Percentiles rank a stretch among this genome's conserved stretches.
Conservation (phyloP, 169 alveolate species). For the Plasmodium billcollinsi region DNA sequence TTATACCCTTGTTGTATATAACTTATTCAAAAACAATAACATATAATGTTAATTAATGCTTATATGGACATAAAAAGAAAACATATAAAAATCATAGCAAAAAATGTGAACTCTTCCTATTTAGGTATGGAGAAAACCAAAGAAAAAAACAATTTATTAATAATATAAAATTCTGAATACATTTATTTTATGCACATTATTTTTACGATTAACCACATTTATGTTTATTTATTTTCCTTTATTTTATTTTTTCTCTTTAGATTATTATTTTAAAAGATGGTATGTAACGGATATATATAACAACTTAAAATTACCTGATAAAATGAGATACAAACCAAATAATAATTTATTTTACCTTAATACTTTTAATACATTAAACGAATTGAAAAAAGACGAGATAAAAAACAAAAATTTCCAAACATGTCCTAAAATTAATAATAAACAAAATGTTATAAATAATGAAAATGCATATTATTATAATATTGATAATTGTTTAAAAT, state of each 20-base stretch:
- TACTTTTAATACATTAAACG: conserved; percentile 11
- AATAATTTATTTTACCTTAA: background rate
- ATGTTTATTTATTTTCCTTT: background rate
- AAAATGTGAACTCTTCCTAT: conserved; percentile 51
- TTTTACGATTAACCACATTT: no score
- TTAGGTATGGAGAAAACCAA: conserved; percentile 9
- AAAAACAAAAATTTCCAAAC: conserved; percentile 7
- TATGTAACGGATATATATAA: conserved; percentile 24
- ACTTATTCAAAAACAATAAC: no score
- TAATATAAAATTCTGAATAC: no score
- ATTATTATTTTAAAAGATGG: conserved; percentile 36
- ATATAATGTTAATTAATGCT: conserved; percentile 57
- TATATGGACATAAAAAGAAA: conserved; percentile 66
- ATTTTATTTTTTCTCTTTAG: conserved; percentile 3
- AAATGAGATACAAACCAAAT: conserved; percentile 21
- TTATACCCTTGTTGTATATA: no score
- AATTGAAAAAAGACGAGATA: conserved; percentile 8
- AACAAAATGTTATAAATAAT: no score
- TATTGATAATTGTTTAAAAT: no score
- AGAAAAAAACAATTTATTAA: no score
- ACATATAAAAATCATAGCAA: conserved; percentile 34
- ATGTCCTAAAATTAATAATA: no score
- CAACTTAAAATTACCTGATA: conserved; percentile 5
- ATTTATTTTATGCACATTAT: no score
- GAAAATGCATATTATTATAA: no score